phyloP scores from a whole-genome alignment of 1,139 yeast genomes.

The Taiozyma onychis region DNA sequence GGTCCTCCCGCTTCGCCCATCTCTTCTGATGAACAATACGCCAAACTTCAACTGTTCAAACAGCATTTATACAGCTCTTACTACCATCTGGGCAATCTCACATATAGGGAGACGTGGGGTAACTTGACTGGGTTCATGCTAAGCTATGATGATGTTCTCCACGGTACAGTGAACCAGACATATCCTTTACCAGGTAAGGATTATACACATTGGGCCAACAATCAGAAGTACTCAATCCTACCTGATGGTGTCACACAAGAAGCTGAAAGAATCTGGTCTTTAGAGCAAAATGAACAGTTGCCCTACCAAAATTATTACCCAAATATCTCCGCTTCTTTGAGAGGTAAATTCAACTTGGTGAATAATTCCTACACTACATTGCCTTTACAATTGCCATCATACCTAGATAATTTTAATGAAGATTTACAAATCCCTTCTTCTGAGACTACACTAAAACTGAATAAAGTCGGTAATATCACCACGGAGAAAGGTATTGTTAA shows the following conservation, averaged over 20 bases:
- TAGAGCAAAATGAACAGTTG: conserved; percentile 22
- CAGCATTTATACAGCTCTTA: conserved; percentile 30
- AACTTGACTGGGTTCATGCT: conserved; percentile 68
- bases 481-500: conserved; percentile 26
- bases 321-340: conserved; percentile 45
- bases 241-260: conserved; percentile 50
- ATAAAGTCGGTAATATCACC: conserved; percentile 16
- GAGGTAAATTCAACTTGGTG: conserved; percentile 37
- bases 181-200: conserved; percentile 52
- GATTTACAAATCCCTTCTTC: conserved; percentile 21
- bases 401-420: conserved; percentile 33
- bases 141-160: conserved; percentile 50
- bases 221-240: conserved; percentile 48
- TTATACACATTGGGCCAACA: conserved; percentile 46
- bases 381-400: conserved; percentile 39
- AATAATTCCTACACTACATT: conserved; percentile 20
- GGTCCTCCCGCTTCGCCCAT: conserved; percentile 31
- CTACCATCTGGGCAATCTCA: conserved; percentile 34
- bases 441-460: conserved; percentile 8
- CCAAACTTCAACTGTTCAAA: conserved; percentile 24
- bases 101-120: conserved; percentile 53
- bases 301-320: conserved; percentile 31
- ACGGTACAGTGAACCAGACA: conserved; percentile 38
- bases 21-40: conserved; percentile 27
- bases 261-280: conserved; percentile 48